Evolutionary conservation across 306 rosid genomes (phyloP).

Genomic region (Calophaca sinica): DNA sequence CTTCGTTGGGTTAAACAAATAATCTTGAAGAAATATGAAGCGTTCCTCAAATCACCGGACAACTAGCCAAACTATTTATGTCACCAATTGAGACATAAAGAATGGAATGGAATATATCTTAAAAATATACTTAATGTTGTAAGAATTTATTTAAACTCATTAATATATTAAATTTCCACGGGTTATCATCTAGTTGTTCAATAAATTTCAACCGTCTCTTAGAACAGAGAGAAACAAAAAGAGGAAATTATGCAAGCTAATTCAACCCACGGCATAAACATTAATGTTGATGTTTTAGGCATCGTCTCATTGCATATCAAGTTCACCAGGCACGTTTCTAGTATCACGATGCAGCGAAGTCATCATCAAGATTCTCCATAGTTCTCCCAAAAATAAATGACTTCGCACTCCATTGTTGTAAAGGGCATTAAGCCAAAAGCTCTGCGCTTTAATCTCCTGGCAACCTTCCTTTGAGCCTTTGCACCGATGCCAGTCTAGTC

Average conservation of each 20-base stretch:
- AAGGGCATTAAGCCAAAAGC: constrained; percentile 96
- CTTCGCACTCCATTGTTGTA: constrained; percentile 90
- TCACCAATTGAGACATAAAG: too few species aligned
- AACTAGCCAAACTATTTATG: too few species aligned
- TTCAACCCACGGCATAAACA: constrained; percentile 19
- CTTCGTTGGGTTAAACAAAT: too few species aligned
- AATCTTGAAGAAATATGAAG: too few species aligned
- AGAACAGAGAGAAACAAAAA: neutral
- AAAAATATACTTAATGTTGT: too few species aligned
- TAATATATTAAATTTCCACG: neutral
- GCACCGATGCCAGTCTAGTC: constrained; percentile 88
- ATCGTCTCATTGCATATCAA: constrained; percentile 39
- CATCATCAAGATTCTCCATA: constrained; percentile 72
- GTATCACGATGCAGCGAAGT: constrained; percentile 52
- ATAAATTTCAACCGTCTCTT: neutral
- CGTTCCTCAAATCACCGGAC: too few species aligned
- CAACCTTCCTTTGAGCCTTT: constrained; percentile 94
- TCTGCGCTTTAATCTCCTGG: constrained; percentile 88
- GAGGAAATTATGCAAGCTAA: constrained; percentile 13
- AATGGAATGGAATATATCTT: too few species aligned
- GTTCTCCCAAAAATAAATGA: constrained; percentile 68
- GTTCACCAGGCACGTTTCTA: constrained; percentile 31
- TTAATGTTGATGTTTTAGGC: constrained; percentile 23
- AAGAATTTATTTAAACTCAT: neutral
- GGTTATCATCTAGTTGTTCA: neutral